These are phyloP conservation scores for Yarrowia sp. DNA, from an alignment of 805 yeast genomes.

Conservation along the genomic window DNA sequence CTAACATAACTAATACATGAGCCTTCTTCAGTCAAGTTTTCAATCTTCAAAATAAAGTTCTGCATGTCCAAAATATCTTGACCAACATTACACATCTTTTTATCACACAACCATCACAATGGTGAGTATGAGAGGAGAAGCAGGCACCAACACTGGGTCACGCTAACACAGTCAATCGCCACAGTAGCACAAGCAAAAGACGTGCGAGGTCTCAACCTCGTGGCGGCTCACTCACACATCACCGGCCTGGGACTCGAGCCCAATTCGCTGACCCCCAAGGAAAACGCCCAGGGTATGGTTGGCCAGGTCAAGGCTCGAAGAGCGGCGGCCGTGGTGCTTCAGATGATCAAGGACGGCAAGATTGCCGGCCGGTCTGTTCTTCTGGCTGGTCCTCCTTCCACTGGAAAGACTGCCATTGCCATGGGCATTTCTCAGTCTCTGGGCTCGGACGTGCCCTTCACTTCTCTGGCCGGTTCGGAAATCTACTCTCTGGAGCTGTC, in stretches of 20 bases:
- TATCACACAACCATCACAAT: conserved; percentile 3
- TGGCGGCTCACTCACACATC: conserved; percentile 98
- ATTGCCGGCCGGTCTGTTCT: conserved; percentile 96
- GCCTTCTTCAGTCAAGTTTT: not conserved
- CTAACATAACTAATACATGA: not conserved
- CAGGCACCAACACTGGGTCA: too few species aligned
- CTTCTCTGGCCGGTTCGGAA: conserved; percentile 93
- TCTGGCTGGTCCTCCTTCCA: conserved; percentile 97
- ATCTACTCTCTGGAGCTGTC: conserved; percentile 86
- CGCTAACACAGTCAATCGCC: conserved; percentile 38
- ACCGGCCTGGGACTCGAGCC: conserved; percentile 90
- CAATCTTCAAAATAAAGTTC: not conserved
- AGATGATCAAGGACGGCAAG: conserved; percentile 89
- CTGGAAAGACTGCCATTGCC: conserved; percentile 98
- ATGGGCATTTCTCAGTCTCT: conserved; percentile 63
- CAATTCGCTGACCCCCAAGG: conserved; percentile 80
- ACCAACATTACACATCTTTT: not conserved
- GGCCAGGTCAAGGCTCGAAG: conserved; percentile 93
- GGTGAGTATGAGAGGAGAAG: not conserved
- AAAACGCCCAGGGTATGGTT: conserved; percentile 89
- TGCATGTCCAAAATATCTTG: conserved; percentile 20
- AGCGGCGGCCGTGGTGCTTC: conserved; percentile 92
- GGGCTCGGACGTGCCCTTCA: conserved; percentile 84
- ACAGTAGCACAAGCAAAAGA: conserved; percentile 48
- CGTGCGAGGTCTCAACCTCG: conserved; percentile 64